Base-by-base conservation (phyloP, 768 basidiomycete species). In the Paxillus rubicundulus region DNA sequence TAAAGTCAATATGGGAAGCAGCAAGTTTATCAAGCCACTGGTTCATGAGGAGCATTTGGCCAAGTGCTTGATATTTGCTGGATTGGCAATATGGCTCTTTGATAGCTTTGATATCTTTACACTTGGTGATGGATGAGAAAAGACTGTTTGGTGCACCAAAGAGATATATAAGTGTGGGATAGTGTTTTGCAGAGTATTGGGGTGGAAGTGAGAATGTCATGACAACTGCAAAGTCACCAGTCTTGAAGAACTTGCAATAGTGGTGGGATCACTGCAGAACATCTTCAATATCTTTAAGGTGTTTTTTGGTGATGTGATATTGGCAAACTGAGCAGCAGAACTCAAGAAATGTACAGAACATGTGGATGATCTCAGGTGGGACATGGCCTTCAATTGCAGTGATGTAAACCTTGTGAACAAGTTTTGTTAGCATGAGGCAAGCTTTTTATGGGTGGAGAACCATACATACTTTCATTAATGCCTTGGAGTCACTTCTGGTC, bases 31-130 rank as follows among this genome's bases (percentile, higher is more conserved):
- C 64, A 2, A 68, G 47, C 1, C 55, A 54, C 27, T 65, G 57
- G 36, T 68, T 72, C 18, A 18, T 47, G 1, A 61, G 37, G 1
- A 71, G 65, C 67, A 21, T 21, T 5, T 21, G 21, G 21, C 21
- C 21, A 21, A 21, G 21, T 5, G 21, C 21, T 21, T 2, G 42
- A 47, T 42, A 45, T 16, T 14, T 28, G 48, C 57, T 72, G 2
- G 71, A 71, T 3, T 58, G 59, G 0, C 62, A 60, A 52, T 61
- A 74, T 2, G 70, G 70, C 38, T 69, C 34, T 47, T 72, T 72
- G 8, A 73, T 67, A 8, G 69, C 70, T 37, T 67, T 66, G 49
- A 70, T 71, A 40, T 70, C 69, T 44, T 67, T 66, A 1, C 63
- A 66, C 34, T 73, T 70, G 2, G 21, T 21, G 21, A 21, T 21